Base-by-base conservation (phyloP, 1,284 basidiomycete species). In the Cryptococcus sp. region DNA sequence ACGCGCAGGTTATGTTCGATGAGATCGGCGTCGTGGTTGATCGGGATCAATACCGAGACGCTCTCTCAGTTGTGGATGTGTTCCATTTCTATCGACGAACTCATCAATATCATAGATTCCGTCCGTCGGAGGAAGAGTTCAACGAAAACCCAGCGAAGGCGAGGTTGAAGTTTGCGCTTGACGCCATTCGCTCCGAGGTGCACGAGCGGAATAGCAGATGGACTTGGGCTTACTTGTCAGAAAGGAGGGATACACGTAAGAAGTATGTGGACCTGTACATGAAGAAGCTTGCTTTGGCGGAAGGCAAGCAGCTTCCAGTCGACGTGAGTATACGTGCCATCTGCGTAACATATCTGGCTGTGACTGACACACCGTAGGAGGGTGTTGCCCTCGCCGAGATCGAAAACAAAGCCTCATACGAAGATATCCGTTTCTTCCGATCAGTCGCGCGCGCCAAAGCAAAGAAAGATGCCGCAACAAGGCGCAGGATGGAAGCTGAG, bases 361-460 rank as follows among this genome's bases (percentile, higher is more conserved):
- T 49, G 35, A 16, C 35, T 38, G 54, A 64, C 35, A 61, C 5
- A 16, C 5, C 49, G 7, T 64, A 93, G 87, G 91, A 93, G 49
- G 65, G 80, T 35, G 75, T 81, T 50, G 81, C 80, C 5, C 80
- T 97, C 25, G 83, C 86, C 49, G 82, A 80, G 1, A 80, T 99
- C 52, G 97, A 99, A 75, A 81, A 78, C 66, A 91, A 91, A 73
- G 82, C 99, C 13, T 84, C 86, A 0, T 99, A 98, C 72, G 92
- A 97, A 74, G 96, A 99, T 70, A 90, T 99, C 54, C 88, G 96
- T 13, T 98, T 98, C 79, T 99, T 98, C 81, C 87, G 96, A 23
- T 98, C 94, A 3, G 92, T 99, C 60, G 93, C 93, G 0, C 87
- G 93, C 8, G 93, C 91, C 7, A 88, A 88, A 65, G 81, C 97